These are phyloP conservation scores for Xenosphaeropsis pyriputrescens DNA, from an alignment of 2,329 filamentous ascomycete species.

Conservation along the genomic window DNA sequence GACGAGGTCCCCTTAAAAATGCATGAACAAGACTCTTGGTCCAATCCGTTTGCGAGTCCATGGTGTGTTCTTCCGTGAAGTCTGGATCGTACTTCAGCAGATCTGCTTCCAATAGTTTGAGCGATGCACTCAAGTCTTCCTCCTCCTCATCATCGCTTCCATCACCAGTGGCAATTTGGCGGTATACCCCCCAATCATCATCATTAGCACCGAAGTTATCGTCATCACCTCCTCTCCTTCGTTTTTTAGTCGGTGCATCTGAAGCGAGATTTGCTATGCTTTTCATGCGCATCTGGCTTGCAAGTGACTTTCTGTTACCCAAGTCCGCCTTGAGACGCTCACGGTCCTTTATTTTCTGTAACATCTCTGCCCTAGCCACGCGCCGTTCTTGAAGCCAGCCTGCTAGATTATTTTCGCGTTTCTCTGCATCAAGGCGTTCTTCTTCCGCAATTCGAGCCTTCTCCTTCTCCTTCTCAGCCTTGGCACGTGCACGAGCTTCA, in stretches of 20 bases:
- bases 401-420: constrained; percentile 71
- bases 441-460: constrained; percentile 74
- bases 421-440: constrained; percentile 69
- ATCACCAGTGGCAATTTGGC: constrained; percentile 75
- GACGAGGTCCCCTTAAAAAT: constrained; percentile 75
- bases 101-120: constrained; percentile 70
- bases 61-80: constrained; percentile 85
- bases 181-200: constrained; percentile 95
- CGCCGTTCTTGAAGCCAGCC: constrained; percentile 76
- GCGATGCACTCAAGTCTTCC: constrained; percentile 60
- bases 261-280: constrained; percentile 91
- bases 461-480: constrained; percentile 89
- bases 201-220: constrained; percentile 96
- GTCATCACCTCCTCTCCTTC: constrained; percentile 76
- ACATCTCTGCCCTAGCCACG: constrained; percentile 49
- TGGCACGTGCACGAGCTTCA: constrained; percentile 84
- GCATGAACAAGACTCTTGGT: constrained; percentile 82
- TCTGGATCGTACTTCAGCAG: constrained; percentile 74
- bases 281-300: constrained; percentile 96
- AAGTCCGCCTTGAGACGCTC: constrained; percentile 88
- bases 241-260: constrained; percentile 72
- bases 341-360: constrained; percentile 83
- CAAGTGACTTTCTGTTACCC: constrained; percentile 90
- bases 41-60: constrained; percentile 90
- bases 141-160: constrained; percentile 83